phyloP scores from a whole-genome alignment of 2,329 filamentous ascomycete genomes.

The Cladosporium colombiae region DNA sequence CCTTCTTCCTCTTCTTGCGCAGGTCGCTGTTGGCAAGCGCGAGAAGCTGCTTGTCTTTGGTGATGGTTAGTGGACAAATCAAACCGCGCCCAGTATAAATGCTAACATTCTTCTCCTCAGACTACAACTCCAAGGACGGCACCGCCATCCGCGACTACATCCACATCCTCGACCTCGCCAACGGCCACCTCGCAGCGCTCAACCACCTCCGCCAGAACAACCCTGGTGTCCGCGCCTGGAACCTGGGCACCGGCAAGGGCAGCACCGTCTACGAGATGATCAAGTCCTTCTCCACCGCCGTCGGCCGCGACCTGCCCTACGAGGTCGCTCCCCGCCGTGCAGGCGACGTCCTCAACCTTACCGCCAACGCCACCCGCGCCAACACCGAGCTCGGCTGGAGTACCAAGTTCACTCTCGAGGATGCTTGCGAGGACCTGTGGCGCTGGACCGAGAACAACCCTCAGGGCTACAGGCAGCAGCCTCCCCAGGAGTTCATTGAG shows the following conservation, averaged over 20 bases:
- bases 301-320: slow-evolving; percentile 84
- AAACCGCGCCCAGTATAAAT: too few species aligned
- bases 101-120: slow-evolving; percentile 47
- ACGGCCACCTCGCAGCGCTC: slow-evolving; percentile 83
- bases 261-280: slow-evolving; percentile 98
- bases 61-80: slow-evolving; percentile 63
- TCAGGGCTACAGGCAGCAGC: slow-evolving; percentile 86
- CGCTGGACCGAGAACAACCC: slow-evolving; percentile 97
- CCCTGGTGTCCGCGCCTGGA: slow-evolving; percentile 93
- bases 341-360: slow-evolving; percentile 92
- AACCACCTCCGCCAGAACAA: slow-evolving; percentile 82
- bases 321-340: slow-evolving; percentile 78
- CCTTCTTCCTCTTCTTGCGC: slow-evolving; percentile 86
- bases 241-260: slow-evolving; percentile 89
- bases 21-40: slow-evolving; percentile 92
- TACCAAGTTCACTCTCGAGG: slow-evolving; percentile 84
- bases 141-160: slow-evolving; percentile 98
- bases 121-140: slow-evolving; percentile 87
- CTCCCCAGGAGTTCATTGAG: slow-evolving; percentile 78
- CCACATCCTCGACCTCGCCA: slow-evolving; percentile 86
- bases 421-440: slow-evolving; percentile 94
- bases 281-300: slow-evolving; percentile 85
- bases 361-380: slow-evolving; percentile 83
- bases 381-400: slow-evolving; percentile 92
- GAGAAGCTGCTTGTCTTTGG: slow-evolving; percentile 95